Base-by-base conservation (phyloP, 371 early-diverging fungal species). In the Funneliformis caledonium region DNA sequence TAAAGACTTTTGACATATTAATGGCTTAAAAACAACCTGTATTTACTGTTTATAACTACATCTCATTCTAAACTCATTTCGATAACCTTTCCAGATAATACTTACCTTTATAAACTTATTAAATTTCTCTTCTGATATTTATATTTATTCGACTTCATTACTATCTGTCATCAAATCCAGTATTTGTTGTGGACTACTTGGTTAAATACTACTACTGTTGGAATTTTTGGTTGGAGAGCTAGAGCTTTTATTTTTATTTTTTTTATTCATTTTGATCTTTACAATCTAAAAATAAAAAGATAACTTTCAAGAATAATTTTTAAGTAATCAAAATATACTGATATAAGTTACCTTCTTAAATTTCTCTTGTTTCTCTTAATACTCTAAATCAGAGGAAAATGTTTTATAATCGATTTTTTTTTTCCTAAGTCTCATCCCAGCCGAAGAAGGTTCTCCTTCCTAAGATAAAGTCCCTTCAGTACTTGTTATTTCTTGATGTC, bases 1-100 rank as follows among this genome's bases (percentile, higher is more conserved):
- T 68, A 75, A 31, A 67, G 81, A 69, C 81, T 81, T 81, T 65
- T 60, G 76, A 75, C 65, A 50, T 67, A 68, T 73, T 74, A 67
- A 76, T 67, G 73, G 14, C 33, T 67, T 64, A 42, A 77, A 67
- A 47, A 77, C 60, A 47, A 37, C 52, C 0, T 52, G 69, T 47
- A 65, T 31, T 78, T 68, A 78, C 68, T 78, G 56, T 56, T 78
- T 56, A 78, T 68, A 78, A 68, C 3, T 19, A 22, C 78, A 68
- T 68, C 56, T 68, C 69, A 78, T 78, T 0, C 78, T 31, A 68
- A 78, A 78, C 69, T 68, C 68, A 11, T 78, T 68, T 47, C 37
- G 42, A 78, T 56, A 50, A 78, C 69, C 42, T 78, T 78, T 10
- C n/a, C 50, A 68, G 78, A 68, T 37, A 78, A 78, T 8, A 42